phyloP scores from a whole-genome alignment of 139 green algal genomes.

The Chlamydomonas sp. region DNA sequence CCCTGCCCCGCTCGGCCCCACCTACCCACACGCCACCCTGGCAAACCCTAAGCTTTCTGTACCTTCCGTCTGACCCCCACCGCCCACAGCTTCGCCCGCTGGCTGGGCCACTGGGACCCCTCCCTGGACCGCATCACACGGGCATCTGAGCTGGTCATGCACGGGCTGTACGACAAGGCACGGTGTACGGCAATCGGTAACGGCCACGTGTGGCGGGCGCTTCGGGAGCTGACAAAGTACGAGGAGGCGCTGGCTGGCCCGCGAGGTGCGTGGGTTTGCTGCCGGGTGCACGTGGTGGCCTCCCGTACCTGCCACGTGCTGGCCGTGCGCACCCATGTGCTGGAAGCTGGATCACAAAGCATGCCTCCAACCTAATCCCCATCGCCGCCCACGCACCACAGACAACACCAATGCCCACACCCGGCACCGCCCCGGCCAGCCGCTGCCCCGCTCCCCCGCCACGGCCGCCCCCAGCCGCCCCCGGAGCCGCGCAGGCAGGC shows the following conservation, averaged over 20 bases:
- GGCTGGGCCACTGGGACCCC: conserved; percentile 43
- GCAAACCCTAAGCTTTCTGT: neutral
- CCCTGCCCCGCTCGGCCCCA: neutral
- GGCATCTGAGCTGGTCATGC: conserved; percentile 40
- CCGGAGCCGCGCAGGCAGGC: no score
- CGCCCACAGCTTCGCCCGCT: conserved; percentile 33
- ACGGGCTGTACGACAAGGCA: conserved; percentile 21
- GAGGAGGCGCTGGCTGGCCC: conserved; percentile 43
- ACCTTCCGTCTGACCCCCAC: neutral
- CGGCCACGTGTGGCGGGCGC: conserved; percentile 2
- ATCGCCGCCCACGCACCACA: no score
- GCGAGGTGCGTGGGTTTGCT: neutral
- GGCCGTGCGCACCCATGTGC: no score
- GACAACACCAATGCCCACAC: no score
- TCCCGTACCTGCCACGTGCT: no score
- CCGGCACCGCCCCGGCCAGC: no score
- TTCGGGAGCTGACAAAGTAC: conserved; percentile 43
- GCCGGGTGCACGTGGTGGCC: neutral
- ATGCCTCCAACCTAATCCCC: no score
- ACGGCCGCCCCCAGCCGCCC: no score
- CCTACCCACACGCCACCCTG: neutral
- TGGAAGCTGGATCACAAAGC: no score
- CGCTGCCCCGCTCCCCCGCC: no score
- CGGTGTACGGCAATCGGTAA: conserved; percentile 19
- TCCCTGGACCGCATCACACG: conserved; percentile 4